Evolutionary conservation across 768 basidiomycete genomes (phyloP), one percentile per base, ranked within the genome.

Genomic region (Termitomyces titanicus): DNA sequence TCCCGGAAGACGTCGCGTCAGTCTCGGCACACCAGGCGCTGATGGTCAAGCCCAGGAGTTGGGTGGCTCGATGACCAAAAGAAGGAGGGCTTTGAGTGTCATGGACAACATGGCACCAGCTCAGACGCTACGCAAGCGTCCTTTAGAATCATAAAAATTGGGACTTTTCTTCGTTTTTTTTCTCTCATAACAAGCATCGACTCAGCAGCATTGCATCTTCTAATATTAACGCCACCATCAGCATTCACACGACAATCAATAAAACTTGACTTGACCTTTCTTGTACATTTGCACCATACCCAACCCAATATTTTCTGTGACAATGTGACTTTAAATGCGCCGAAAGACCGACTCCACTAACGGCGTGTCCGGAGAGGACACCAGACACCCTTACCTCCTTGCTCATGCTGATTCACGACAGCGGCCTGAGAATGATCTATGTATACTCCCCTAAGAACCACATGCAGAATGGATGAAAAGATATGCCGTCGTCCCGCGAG

Each of bases 51-150:
- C 40, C 20, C 22, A 22, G 17, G 22, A 47, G 12, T 12, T 37
- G 31, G 40, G 25, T 4, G 45, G 24, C 4, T 49, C 42, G 7
- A 44, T 56, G n/a, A 45, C 33, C 27, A 50, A 42, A 10, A 61
- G 58, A 48, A 57, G 53, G 51, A 60, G 58, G 33, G 61, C 60
- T 33, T 40, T 63, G 52, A 67, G 57, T 22, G 56, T 62, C 47
- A 54, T 58, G 42, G 51, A 63, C 34, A 58, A 55, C 35, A 38
- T 37, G 29, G 17, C 46, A 13, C 33, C 51, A 24, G 46, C 39
- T 22, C 55, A 47, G 45, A 45, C 27, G 49, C 54, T 57, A 47
- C 57, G 62, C 29, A 66, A 63, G 51, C 55, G 61, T 11, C 62
- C 47, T 15, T 56, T 61, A 13, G 59, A 52, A 20, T 27, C 25